A percentile compares a stretch with the other conserved stretches of the same genome.
Conservation (phyloP, 495 filamentous ascomycete genomes). For the Antarctomyces pellizariae region DNA sequence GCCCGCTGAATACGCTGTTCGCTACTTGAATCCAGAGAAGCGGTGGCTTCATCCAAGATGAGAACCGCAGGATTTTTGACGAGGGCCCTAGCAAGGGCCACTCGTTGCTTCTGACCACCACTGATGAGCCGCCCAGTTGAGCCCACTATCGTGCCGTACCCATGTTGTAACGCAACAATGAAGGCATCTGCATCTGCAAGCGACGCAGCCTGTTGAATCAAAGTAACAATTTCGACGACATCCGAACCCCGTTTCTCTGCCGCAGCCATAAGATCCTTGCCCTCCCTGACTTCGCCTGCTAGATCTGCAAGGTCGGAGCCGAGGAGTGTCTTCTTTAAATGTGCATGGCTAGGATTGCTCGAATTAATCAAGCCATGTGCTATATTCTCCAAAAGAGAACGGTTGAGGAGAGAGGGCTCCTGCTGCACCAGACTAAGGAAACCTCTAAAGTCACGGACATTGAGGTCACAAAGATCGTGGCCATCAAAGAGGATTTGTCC, state of each 20-base stretch:
- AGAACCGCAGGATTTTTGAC: conserved; percentile 32
- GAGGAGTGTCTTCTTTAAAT: no score
- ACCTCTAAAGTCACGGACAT: conserved; percentile 28
- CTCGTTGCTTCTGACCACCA: conserved; percentile 38
- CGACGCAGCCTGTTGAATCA: no score
- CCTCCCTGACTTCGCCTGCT: no score
- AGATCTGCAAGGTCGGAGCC: no score
- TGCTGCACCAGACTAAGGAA: conserved; percentile 39
- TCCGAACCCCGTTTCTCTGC: no score
- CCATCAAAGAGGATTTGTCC: conserved; percentile 29
- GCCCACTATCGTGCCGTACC: no score
- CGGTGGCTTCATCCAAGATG: conserved; percentile 66
- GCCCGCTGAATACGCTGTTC: conserved; percentile 57
- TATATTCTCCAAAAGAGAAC: conserved; percentile 45
- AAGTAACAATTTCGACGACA: no score
- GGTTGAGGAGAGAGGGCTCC: conserved; percentile 35
- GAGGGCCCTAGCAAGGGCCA: conserved; percentile 33
- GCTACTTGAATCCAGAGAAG: conserved; percentile 58
- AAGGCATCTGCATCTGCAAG: no score
- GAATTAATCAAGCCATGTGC: conserved; percentile 27
- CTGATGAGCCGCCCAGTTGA: no score
- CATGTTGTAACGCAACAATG: no score
- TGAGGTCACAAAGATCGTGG: conserved; percentile 26
- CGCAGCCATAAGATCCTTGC: no score
- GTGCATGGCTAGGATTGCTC: no score